A percentile compares a stretch with the other conserved stretches of the same genome.
phyloP scores from a whole-genome alignment of 345 rosid genomes.

The Brassica napus region DNA sequence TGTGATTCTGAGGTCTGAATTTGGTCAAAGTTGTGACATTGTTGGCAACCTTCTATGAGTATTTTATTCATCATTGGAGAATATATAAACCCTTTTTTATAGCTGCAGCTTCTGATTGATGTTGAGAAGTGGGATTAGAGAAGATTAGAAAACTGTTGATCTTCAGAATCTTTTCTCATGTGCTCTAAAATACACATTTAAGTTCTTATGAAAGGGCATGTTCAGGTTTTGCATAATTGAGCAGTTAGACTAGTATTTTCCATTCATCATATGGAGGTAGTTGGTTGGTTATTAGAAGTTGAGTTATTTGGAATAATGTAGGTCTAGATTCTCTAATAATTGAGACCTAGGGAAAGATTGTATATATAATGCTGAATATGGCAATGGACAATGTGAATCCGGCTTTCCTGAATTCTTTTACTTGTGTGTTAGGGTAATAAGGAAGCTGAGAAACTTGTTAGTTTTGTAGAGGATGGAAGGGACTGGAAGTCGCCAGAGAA shows the following conservation, averaged over 20 bases:
- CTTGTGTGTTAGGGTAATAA: neutral
- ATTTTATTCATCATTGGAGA: constrained; percentile 19
- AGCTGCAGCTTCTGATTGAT: constrained; percentile 25
- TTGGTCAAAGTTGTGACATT: constrained; percentile 36
- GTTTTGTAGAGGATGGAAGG: constrained; percentile 81
- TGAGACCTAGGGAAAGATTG: constrained; percentile 5
- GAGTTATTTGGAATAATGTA: constrained; percentile 35
- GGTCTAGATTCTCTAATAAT: constrained; percentile 34
- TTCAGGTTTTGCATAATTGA: constrained; percentile 37
- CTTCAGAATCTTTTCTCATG: constrained; percentile 43
- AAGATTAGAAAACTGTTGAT: constrained; percentile 37
- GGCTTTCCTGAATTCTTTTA: too few relatives aligned
- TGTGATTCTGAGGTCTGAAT: constrained; percentile 42
- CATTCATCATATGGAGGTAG: constrained; percentile 38
- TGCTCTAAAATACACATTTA: constrained; percentile 18
- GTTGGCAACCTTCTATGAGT: constrained; percentile 27
- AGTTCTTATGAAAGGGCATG: constrained; percentile 18
- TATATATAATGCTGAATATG: constrained; percentile 9
- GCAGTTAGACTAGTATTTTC: neutral
- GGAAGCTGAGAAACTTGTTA: constrained; percentile 28
- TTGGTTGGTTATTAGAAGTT: constrained; percentile 30
- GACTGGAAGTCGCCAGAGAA: constrained; percentile 71
- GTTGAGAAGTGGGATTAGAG: constrained; percentile 46
- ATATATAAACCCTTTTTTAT: neutral
- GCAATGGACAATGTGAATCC: constrained; percentile 6